Conservation (phyloP, 352 stramenopile species). For the Globisporangium yorkense region DNA sequence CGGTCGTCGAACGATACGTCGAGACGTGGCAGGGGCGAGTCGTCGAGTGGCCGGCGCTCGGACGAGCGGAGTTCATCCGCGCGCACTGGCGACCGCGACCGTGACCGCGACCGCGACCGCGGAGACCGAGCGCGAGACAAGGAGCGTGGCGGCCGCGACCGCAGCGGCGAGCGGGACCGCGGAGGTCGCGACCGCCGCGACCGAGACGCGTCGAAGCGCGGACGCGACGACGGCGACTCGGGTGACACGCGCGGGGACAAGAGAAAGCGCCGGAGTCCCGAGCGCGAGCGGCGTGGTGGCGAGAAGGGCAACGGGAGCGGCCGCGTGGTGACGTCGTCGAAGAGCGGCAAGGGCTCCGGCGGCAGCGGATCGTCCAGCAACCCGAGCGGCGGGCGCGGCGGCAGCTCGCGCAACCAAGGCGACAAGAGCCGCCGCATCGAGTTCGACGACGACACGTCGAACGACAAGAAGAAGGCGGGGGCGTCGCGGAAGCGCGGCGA, state of each 20-base stretch:
- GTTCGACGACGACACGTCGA: constrained; percentile 33
- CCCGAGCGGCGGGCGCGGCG: constrained; percentile 15
- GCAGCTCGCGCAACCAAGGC: constrained; percentile 16
- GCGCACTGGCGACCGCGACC: constrained; percentile 7
- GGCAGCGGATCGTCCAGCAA: not conserved
- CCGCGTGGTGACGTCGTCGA: constrained; percentile 46
- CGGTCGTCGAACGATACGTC: constrained; percentile 29
- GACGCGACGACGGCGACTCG: constrained; percentile 16
- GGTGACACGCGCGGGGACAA: constrained; percentile 14
- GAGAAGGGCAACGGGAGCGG: constrained; percentile 27
- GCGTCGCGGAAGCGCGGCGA: constrained; percentile 21
- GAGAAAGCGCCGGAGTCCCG: constrained; percentile 20
- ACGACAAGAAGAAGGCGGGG: constrained; percentile 19
- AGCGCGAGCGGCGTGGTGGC: constrained; percentile 8
- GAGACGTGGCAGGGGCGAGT: constrained; percentile 19
- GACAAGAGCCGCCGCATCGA: constrained; percentile 52
- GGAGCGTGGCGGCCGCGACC: constrained; percentile 17
- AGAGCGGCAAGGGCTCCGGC: constrained; percentile 10
- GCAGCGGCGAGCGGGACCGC: constrained; percentile 6
- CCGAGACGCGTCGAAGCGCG: constrained; percentile 24
- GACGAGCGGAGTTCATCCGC: constrained; percentile 7
- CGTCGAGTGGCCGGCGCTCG: constrained; percentile 13
- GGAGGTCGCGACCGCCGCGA: constrained; percentile 19
- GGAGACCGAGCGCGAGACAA: constrained; percentile 17
- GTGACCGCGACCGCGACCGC: constrained; percentile 13